Base-by-base conservation (phyloP, 2,329 filamentous ascomycete genomes). In the Sporothrix protearum region DNA sequence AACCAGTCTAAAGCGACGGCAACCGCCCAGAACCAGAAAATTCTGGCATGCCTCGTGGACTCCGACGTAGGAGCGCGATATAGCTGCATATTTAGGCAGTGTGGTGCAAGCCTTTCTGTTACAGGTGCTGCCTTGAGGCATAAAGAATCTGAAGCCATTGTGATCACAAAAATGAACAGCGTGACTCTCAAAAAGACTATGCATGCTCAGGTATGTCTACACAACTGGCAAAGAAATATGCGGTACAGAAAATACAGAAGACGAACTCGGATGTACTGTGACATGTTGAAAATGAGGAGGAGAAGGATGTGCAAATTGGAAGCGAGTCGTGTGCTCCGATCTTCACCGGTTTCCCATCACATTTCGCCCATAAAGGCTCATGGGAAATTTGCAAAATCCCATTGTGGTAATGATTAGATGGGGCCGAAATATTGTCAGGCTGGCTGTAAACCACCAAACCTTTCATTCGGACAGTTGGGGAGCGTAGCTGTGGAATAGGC, bases 301-400 rank as follows among this genome's bases (percentile, higher is more conserved):
- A 3, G 6, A 39, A 7, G 1, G 30, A n/a, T 7, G n/a, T n/a
- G 14, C 8, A 42, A 25, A 39, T 30, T 22, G 49, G 6, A 63
- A 9, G 19, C 7, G 36, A 22, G 59, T 64, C 36, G 22, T 45
- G 59, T 64, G 59, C 22, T 63, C 53, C 39, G 68, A 45, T 69
- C 25, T 45, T 61, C 16, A 33, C 33, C 51, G 53, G 19, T 69
- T 64, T 25, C 47, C 66, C 45, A 33, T 55, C 42, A 14, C n/a
- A 49, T 64, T 22, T 67, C 28, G 33, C 42, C 51, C 39, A 51
- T 42, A 28, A 36, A 19, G 33, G 12, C 33, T 22, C 42, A 69
- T 71, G 70, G 70, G 70, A 45, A 69, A 64, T 39, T 69, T 45
- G 53, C 64, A 71, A 71, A 71, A 61, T 68, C 64, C 64, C 70